Conservation (phyloP, 2,329 filamentous ascomycete species). For the Diaporthe ilicicola region DNA sequence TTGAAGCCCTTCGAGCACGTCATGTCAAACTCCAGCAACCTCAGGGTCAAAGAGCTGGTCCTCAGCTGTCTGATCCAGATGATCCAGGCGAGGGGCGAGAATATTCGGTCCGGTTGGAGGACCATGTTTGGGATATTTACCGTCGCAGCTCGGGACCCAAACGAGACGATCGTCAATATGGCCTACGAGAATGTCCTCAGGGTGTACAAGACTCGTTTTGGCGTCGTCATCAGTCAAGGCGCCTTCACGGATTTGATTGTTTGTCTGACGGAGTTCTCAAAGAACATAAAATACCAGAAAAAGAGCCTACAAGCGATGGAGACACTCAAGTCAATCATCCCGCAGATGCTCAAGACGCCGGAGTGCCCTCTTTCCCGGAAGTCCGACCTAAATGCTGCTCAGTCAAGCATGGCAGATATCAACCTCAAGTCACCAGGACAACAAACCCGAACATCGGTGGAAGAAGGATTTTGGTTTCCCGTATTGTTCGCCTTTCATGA, state of each 20-base stretch:
- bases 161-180: slow-evolving; percentile 95
- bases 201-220: slow-evolving; percentile 94
- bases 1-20: slow-evolving; percentile 98
- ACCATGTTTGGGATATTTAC: slow-evolving; percentile 99
- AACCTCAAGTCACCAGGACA: slow-evolving; percentile 57
- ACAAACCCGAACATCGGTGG: slow-evolving; percentile 83
- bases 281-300: slow-evolving; percentile 98
- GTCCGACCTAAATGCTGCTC: slow-evolving; percentile 46
- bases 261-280: slow-evolving; percentile 97
- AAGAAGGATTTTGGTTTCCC: slow-evolving; percentile 99
- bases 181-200: slow-evolving; percentile 97
- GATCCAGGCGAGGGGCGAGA: slow-evolving; percentile 96
- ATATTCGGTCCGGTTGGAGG: slow-evolving; percentile 97
- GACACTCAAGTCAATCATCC: slow-evolving; percentile 90
- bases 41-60: slow-evolving; percentile 97
- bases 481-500: slow-evolving; percentile 98
- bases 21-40: slow-evolving; percentile 88
- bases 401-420: slow-evolving; percentile 51
- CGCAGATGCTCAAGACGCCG: slow-evolving; percentile 93
- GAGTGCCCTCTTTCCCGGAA: slow-evolving; percentile 89
- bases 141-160: slow-evolving; percentile 89
- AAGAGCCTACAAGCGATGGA: slow-evolving; percentile 97
- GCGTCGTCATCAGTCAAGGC: slow-evolving; percentile 93
- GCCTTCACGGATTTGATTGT: slow-evolving; percentile 97
- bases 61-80: slow-evolving; percentile 96